Evolutionary conservation across 2,329 filamentous ascomycete species (phyloP), one percentile per base, ranked within the genome.

Genomic region (Cadophora sp.): DNA sequence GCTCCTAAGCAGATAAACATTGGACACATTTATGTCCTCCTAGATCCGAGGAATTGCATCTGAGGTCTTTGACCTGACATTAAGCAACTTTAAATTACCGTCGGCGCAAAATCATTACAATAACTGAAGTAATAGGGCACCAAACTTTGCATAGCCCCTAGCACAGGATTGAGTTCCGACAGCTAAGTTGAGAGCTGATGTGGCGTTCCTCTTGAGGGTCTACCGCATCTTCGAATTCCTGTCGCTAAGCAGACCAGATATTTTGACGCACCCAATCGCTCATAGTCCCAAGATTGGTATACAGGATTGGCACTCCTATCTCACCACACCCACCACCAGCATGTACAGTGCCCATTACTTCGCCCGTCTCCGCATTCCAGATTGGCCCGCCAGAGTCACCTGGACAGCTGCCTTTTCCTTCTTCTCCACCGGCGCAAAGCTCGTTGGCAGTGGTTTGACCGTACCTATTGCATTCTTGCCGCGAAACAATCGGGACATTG

Each of bases 331-430:
- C 72, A 50, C 66, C 33, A 20, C 72, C 72, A 63, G 65, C 71
- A 30, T 65, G 66, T 9, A 73, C 71, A 53, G 66, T 58, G n/a
- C 72, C 72, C 6, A 69, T 22, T 55, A 73, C 60, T 48, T 62
- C 66, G 13, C 59, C 58, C 43, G 69, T 72, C 18, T 47, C n/a
- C 13, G 69, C 59, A 67, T 71, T 66, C 43, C 70, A 53, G 20
- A 73, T 72, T 59, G 72, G 72, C 62, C 71, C 69, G 66, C 72
- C 72, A 50, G 62, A 67, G 59, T 73, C 72, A 36, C 65, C 62
- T 18, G 69, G 66, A 65, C 72, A 73, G 20, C 67, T 66, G 41
- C 70, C 72, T 39, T 72, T 72, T 36, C 72, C 72, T 56, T 68
- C 70, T 33, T 58, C 69, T 56, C 62, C 61, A 47, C 69, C 72